phyloP scores from a whole-genome alignment of 148 eudicot species.

The Bassia scoparia region DNA sequence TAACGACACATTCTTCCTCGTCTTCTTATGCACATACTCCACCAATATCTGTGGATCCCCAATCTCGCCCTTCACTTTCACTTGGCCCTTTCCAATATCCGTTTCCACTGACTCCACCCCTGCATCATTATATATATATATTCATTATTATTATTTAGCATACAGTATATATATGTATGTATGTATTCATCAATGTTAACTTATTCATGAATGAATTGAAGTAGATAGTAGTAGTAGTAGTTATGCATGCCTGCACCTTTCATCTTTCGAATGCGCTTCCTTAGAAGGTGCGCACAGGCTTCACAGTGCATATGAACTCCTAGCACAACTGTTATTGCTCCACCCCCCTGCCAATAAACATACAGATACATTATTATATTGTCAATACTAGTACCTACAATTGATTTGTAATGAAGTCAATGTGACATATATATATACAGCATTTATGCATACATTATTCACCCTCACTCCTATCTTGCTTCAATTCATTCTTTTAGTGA shows the following conservation, averaged over 20 bases:
- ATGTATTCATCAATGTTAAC: too few species aligned
- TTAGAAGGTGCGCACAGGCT: constrained; percentile 58
- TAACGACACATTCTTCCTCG: constrained; percentile 47
- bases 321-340: constrained; percentile 40
- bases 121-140: constrained; percentile 6
- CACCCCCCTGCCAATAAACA: constrained; percentile 45
- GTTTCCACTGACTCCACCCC: constrained; percentile 64
- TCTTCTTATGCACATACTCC: constrained; percentile 47
- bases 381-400: too few species aligned
- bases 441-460: too few species aligned
- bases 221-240: too few species aligned
- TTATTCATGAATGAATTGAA: too few species aligned
- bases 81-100: constrained; percentile 49
- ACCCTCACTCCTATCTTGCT: too few species aligned
- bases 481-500: too few species aligned
- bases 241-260: constrained; percentile 33
- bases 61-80: constrained; percentile 43
- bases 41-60: constrained; percentile 46
- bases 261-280: constrained; percentile 52
- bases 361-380: background rate
- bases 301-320: constrained; percentile 62
- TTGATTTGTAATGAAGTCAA: too few species aligned
- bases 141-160: background rate
- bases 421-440: too few species aligned
- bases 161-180: background rate